Evolutionary conservation across 148 eudicot genomes (phyloP).

Genomic region (Silene uniflora): DNA sequence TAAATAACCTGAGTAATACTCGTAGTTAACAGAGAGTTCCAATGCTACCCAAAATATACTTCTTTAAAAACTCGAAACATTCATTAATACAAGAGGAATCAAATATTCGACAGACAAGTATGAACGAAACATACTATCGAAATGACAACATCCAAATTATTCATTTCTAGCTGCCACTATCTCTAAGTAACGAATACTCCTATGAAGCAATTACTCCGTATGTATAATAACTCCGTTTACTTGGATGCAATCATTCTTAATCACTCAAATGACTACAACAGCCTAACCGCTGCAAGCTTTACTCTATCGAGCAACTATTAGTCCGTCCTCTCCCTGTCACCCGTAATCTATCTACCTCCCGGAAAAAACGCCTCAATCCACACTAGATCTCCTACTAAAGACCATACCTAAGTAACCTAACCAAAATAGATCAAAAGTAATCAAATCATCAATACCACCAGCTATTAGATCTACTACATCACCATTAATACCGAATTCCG

Average conservation of each 20-base stretch:
- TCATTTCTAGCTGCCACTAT: neutral
- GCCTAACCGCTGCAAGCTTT: neutral
- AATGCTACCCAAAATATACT: neutral
- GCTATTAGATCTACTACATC: neutral
- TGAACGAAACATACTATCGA: neutral
- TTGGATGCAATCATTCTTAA: neutral
- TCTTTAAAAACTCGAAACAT: neutral
- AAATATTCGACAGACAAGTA: neutral
- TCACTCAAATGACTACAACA: neutral
- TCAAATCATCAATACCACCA: neutral
- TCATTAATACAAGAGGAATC: neutral
- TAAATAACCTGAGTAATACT: neutral
- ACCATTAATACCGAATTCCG: neutral
- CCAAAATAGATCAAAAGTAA: neutral
- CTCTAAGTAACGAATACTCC: neutral
- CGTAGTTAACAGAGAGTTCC: neutral
- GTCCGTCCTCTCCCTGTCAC: neutral
- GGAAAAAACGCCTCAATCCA: neutral
- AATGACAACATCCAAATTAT: neutral
- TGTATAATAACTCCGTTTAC: neutral
- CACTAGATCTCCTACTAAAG: neutral
- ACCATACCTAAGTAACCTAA: too few relatives aligned
- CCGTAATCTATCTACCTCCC: neutral
- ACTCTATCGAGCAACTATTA: neutral
- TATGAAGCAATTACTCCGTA: neutral